Evolutionary conservation across 2,329 filamentous ascomycete species (phyloP).

Genomic region (Chaetomium olivaceum): DNA sequence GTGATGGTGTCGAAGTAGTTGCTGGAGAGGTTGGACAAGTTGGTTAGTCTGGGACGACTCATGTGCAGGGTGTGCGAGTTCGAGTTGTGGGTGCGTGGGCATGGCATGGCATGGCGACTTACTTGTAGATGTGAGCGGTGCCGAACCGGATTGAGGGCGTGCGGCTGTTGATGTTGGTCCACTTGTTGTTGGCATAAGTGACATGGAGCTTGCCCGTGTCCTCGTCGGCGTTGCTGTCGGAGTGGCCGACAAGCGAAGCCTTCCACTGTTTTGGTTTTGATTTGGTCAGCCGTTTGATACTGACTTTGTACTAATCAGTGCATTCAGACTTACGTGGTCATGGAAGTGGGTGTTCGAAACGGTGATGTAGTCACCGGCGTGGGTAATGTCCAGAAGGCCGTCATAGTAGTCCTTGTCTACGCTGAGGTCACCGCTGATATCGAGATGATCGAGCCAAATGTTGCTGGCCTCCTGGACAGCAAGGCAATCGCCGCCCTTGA

Average conservation of each 20-base stretch:
- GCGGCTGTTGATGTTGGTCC: constrained; percentile 14
- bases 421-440: constrained; percentile 10
- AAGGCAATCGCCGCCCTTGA: constrained; percentile 8
- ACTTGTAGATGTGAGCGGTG: constrained; percentile 16
- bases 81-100: too few species aligned
- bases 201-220: constrained; percentile 15
- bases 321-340: constrained; percentile 6
- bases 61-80: background rate
- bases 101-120: background rate
- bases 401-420: constrained; percentile 14
- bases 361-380: constrained; percentile 9
- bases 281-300: background rate
- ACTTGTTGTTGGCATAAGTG: constrained; percentile 15
- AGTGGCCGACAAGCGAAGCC: constrained; percentile 18
- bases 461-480: constrained; percentile 11
- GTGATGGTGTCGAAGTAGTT: constrained; percentile 11
- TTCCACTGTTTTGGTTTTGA: constrained; percentile 6
- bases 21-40: background rate
- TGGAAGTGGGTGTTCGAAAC: constrained; percentile 13
- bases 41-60: background rate
- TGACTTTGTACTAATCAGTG: background rate
- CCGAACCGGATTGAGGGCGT: constrained; percentile 14
- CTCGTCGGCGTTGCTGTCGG: constrained; percentile 8
- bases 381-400: constrained; percentile 13
- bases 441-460: constrained; percentile 15